Evolutionary conservation across 192 early-diverging fungal species (phyloP), one percentile per base, ranked within the genome.

Genomic region (Podila verticillata): DNA sequence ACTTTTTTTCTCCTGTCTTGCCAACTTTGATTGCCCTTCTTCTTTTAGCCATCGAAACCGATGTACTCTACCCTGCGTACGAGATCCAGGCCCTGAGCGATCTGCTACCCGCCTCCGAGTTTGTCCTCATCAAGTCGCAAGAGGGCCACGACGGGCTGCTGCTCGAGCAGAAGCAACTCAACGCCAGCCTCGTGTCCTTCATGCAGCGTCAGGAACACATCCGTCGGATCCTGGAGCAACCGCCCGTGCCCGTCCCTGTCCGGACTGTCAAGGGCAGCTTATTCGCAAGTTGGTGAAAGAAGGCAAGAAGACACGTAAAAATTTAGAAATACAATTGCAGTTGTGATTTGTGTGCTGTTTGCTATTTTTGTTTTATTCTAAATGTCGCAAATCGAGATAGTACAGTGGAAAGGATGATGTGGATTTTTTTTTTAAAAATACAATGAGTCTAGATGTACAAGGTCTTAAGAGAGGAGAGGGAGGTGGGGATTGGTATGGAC

Each of bases 101-200:
- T 48, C 87, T 88, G 61, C 90, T 99, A 61, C 95, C 95, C 15
- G 89, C 92, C 36, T 86, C 94, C 17, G 90, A 95, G 82, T 92
- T 99, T 85, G 89, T 92, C 13, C 93, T 94, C 12, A 93, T 99
- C 62, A 88, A 93, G 69, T 96, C 95, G 15, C 87, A 92, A 0
- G 97, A 99, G 70, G 98, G 98, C 26, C 98, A 99, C 70, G 98
- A 99, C 75, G 98, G 96, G 9, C 98, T 99, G 68, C 77, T 99
- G 75, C 88, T 99, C 10, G 98, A 99, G 85, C 97, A 98, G 85
- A 91, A 94, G 58, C 95, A 97, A 83, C 94, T 99, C 67, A 93
- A 96, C 65, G 72, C 84, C 49, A 88, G 92, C 39, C 88, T 99
- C 66, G 69, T 89, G 36, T 81, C 85, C 22, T 99, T 98, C 82